Evolutionary conservation across 2,329 filamentous ascomycete species (phyloP).

Genomic region (Fusarium sp.): DNA sequence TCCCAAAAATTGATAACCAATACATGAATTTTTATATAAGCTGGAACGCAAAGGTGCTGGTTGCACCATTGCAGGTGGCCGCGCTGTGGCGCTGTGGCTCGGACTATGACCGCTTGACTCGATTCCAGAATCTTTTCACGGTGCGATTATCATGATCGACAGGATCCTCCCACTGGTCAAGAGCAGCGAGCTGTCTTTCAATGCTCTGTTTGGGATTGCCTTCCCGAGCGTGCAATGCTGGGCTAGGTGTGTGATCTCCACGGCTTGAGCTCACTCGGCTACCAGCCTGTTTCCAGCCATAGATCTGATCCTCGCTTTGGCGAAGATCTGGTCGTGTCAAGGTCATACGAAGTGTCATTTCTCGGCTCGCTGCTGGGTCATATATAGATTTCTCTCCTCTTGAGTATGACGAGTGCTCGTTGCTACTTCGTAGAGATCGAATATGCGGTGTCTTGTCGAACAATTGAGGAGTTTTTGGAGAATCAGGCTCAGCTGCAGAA

Average conservation of each 20-base stretch:
- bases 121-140: conserved; percentile 73
- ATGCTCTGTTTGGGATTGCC: conserved; percentile 62
- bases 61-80: neutral
- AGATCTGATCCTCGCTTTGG: conserved; percentile 76
- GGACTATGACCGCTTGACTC: conserved; percentile 59
- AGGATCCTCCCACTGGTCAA: conserved; percentile 59
- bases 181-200: conserved; percentile 62
- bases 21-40: neutral
- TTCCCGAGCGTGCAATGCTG: conserved; percentile 44
- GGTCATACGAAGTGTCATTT: conserved; percentile 98
- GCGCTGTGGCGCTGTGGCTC: neutral
- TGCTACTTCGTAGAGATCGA: conserved; percentile 44
- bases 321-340: conserved; percentile 89
- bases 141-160: conserved; percentile 58
- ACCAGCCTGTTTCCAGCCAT: conserved; percentile 69
- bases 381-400: conserved; percentile 59
- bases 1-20: neutral
- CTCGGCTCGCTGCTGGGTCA: conserved; percentile 69
- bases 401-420: conserved; percentile 41
- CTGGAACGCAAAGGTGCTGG: neutral
- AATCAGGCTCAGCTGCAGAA: conserved; percentile 68
- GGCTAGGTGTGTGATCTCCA: conserved; percentile 46
- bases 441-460: conserved; percentile 53
- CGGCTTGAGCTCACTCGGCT: conserved; percentile 57
- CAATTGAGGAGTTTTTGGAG: conserved; percentile 65